Base-by-base conservation (phyloP, 2,329 filamentous ascomycete species). In the Fusarium fracticaudum region DNA sequence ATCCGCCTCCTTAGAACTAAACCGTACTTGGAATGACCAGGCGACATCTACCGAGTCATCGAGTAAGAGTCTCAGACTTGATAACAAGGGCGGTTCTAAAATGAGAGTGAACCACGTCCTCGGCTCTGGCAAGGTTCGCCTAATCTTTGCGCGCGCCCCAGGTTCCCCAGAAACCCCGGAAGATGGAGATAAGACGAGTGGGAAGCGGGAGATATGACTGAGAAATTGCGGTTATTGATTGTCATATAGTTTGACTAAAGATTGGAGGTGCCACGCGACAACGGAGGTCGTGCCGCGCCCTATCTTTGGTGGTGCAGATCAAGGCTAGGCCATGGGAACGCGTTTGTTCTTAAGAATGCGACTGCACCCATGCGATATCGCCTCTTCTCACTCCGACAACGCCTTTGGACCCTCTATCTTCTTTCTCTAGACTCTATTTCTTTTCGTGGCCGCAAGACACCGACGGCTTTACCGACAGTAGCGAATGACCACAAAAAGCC, bases 151-250 rank as follows among this genome's bases (percentile, higher is more conserved):
- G 20, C 31, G 37, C 38, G 35, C 48, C 37, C 60, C 53, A 65
- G 66, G 20, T 74, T 63, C 67, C 61, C 71, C 63, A 66, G 60
- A 60, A 51, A 72, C 69, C 69, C 69, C 65, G 51, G 65, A 69
- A 45, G 33, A 35, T 47, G 37, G 33, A 33, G 69, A 69, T 73
- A 73, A 72, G 65, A 38, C 48, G 35, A 57, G 40, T 11, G 29
- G 18, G 40, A 40, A 26, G 5, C 8, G 9, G 5, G 10, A 44
- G 45, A 51, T 31, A 59, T 73, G 65, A 73, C 61, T 61, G 40
- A 22, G 41, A 43, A 48, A 33, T 50, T 47, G 31, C 31, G 38
- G 51, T 64, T 62, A 60, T 24, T n/a, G 41, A 60, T 63, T 58
- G 29, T 38, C 41, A 50, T 47, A 20, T 51, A 48, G 11, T 31